These are phyloP conservation scores for Nyssa sinensis DNA, from an alignment of 148 eudicot genomes.

Conservation along the genomic window DNA sequence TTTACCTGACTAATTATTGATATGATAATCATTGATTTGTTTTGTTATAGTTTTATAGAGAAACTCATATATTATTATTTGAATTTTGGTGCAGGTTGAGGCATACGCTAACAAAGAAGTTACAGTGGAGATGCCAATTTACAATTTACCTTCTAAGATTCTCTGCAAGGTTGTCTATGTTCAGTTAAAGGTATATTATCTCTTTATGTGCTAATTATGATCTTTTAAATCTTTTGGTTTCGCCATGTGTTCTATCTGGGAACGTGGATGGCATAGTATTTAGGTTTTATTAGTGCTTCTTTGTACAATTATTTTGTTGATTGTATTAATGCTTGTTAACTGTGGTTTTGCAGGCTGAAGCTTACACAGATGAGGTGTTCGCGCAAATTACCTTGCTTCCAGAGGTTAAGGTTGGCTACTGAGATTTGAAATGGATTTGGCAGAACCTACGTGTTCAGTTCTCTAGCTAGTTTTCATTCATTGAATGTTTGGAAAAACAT, in stretches of 20 bases:
- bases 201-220: background rate
- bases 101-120: slow-evolving; percentile 10
- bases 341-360: slow-evolving; percentile 19
- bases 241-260: too few species aligned
- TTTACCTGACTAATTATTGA: background rate
- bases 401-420: slow-evolving; percentile 7
- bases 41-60: background rate
- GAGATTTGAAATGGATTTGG: background rate
- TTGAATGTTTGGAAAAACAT: background rate
- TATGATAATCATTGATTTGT: background rate
- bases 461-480: background rate
- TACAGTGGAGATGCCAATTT: slow-evolving; percentile 9
- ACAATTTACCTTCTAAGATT: slow-evolving; percentile 19
- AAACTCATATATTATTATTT: background rate
- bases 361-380: slow-evolving; percentile 24
- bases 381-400: slow-evolving; percentile 24
- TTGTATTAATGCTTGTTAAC: background rate
- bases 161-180: slow-evolving; percentile 18
- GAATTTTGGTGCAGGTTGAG: slow-evolving; percentile 18
- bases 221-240: background rate
- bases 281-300: background rate
- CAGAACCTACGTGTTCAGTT: background rate
- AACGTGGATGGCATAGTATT: background rate
- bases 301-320: background rate
- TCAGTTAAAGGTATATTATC: slow-evolving; percentile 13